Percentiles rank a stretch among this genome's conserved stretches.
Conservation (phyloP, 2,329 filamentous ascomycete genomes). For the Pseudogymnoascus sp. region DNA sequence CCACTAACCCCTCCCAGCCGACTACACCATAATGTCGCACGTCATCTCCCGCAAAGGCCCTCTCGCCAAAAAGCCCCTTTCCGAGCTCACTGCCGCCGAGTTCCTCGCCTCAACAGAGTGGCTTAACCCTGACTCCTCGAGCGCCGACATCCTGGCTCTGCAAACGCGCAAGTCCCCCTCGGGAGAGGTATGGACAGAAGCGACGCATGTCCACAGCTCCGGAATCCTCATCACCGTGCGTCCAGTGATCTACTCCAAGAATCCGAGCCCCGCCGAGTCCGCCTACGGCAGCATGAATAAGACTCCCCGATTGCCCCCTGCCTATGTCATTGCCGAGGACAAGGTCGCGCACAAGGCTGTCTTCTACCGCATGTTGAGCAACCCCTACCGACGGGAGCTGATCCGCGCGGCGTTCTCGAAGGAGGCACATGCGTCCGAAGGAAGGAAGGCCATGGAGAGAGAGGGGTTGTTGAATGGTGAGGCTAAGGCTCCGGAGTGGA, state of each 20-base stretch:
- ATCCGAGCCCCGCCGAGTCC: neutral
- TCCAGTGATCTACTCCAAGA: neutral
- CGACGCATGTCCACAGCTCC: neutral
- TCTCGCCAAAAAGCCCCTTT: neutral
- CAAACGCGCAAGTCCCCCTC: neutral
- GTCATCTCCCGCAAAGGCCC: neutral
- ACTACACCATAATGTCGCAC: slow-evolving; percentile 1
- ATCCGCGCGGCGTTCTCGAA: neutral
- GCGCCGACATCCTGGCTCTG: neutral
- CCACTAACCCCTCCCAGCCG: neutral
- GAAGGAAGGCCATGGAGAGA: neutral
- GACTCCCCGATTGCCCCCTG: neutral
- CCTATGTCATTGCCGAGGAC: neutral
- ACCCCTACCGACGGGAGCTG: neutral
- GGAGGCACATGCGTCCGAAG: neutral
- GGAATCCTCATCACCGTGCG: neutral
- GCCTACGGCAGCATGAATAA: neutral
- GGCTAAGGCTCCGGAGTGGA: neutral
- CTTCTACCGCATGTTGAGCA: neutral
- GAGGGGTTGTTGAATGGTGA: neutral
- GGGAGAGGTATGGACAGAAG: neutral
- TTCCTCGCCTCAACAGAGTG: neutral
- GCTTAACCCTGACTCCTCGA: neutral
- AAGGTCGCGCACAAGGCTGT: neutral
- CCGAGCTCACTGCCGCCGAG: neutral